phyloP scores from a whole-genome alignment of 192 early-diverging fungal species.

The Backusella macrospora region DNA sequence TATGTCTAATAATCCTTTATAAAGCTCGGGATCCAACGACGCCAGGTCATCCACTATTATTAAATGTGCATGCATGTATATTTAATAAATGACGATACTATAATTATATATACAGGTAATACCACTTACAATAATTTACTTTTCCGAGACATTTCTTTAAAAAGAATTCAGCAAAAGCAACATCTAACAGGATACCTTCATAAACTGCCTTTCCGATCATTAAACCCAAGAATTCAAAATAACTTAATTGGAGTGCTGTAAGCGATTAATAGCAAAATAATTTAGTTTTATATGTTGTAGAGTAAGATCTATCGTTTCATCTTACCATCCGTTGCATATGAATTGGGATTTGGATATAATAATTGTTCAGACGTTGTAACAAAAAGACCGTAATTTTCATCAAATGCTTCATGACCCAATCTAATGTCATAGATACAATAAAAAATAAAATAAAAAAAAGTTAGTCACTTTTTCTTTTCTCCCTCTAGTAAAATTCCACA shows the following conservation, averaged over 20 bases:
- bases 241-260: conserved; percentile 51
- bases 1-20: conserved; percentile 70
- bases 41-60: conserved; percentile 75
- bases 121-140: conserved; percentile 62
- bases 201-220: conserved; percentile 87
- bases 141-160: conserved; percentile 72
- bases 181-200: conserved; percentile 84
- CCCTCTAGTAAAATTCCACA: background rate
- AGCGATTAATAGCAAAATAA: background rate
- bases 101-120: background rate
- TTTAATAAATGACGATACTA: background rate
- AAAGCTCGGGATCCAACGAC: conserved; percentile 78
- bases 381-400: conserved; percentile 72
- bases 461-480: background rate
- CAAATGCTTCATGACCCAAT: conserved; percentile 73
- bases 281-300: too few relatives aligned
- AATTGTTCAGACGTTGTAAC: conserved; percentile 64
- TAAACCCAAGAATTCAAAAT: conserved; percentile 77
- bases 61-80: background rate
- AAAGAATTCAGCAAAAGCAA: conserved; percentile 84
- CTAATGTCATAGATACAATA: conserved; percentile 31
- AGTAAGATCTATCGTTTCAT: background rate
- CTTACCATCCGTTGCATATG: conserved; percentile 49
- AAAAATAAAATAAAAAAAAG: background rate
- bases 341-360: conserved; percentile 74